Evolutionary conservation across 225 moss, liverwort and hornwort genomes (phyloP).

Genomic region (Physcomitrium patens): DNA sequence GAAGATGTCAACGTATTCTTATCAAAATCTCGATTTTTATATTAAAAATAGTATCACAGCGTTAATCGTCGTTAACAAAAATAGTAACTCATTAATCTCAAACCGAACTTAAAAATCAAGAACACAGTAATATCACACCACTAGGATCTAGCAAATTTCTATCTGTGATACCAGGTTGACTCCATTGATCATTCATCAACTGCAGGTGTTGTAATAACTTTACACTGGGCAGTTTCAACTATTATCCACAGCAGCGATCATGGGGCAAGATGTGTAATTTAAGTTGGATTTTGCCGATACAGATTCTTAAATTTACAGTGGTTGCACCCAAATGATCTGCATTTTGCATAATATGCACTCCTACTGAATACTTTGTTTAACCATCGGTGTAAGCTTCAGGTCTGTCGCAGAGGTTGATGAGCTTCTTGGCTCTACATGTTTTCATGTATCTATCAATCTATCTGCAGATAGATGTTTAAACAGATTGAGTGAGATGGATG

Average conservation of each 20-base stretch:
- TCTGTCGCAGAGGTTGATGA: background rate
- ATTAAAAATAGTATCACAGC: too few relatives aligned
- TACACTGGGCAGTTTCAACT: background rate
- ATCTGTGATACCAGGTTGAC: too few relatives aligned
- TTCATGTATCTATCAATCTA: too few relatives aligned
- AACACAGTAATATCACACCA: too few relatives aligned
- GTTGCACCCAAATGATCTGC: constrained; percentile 2
- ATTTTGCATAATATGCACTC: background rate
- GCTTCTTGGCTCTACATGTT: background rate
- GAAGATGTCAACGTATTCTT: too few relatives aligned
- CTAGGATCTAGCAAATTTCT: too few relatives aligned
- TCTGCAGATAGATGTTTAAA: background rate
- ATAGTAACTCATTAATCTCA: too few relatives aligned
- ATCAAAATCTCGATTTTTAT: too few relatives aligned
- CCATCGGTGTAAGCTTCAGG: background rate
- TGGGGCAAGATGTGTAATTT: background rate
- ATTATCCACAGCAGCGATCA: background rate
- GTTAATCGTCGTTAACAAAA: too few relatives aligned
- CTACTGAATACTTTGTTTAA: background rate
- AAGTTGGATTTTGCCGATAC: background rate
- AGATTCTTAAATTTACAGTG: background rate
- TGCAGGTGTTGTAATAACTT: too few relatives aligned
- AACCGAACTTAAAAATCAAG: too few relatives aligned
- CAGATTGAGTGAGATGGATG: background rate
- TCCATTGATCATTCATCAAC: too few relatives aligned